Evolutionary conservation across 495 filamentous ascomycete species (phyloP), one percentile per base, ranked within the genome.

Genomic region (Astrothelium macrocarpum): DNA sequence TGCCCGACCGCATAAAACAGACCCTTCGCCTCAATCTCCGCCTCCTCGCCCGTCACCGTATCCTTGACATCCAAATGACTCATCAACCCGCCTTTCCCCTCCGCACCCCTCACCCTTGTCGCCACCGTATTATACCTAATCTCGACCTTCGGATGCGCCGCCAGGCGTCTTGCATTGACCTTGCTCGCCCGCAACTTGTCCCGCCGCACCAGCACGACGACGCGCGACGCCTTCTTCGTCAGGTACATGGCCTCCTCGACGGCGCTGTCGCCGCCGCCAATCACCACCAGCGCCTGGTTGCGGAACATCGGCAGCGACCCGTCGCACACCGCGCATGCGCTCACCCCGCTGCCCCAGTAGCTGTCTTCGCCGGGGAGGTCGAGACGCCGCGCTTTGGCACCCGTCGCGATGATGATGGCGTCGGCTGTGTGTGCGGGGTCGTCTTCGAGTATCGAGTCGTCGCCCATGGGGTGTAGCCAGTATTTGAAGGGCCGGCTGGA

Each of bases 1-100:
- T 99, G 94, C 3, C 94, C 94, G 67, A 99, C 86, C 69, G 94
- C 94, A 75, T 99, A 99, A 79, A 99, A 99, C 23, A 99, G 79
- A 61, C 94, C 94, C 73, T 90, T 96, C 14, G 94, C 91, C 66
- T 89, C 86, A 34, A 97, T 77, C 14, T 85, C 85, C 79, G 92
- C 87, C 73, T 86, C 84, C 75, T 87, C 70, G n/a, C 89, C 90
- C 58, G 84, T 87, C 70, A 80, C 75, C n/a, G 86, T 83, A 71
- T 96, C 80, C 81, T 89, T 90, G 68, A 97, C 80, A 18, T 83
- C 79, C 64, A 99, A 78, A 68, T 87, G 82, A 72, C 86, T 90
- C 90, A 96, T 96, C 68, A 97, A 74, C 14, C 90, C 88, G 46
- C 76, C 77, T 46, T 77, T 74, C 72, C 86, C 87, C 28, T 85